phyloP scores from a whole-genome alignment of 192 early-diverging fungal species.

The Coemansia guatemalensis region DNA sequence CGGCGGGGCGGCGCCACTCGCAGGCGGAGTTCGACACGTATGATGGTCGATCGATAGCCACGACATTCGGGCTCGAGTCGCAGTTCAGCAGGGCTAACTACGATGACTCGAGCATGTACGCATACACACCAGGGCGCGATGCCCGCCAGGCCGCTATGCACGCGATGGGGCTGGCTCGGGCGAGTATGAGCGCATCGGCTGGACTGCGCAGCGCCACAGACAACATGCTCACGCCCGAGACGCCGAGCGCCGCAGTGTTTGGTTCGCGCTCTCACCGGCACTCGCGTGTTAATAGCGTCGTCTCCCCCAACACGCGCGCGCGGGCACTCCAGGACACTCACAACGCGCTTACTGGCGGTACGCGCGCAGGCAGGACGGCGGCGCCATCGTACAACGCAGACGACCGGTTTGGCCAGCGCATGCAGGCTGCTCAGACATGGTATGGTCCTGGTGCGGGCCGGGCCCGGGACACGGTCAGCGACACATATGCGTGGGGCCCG shows the following conservation, averaged over 20 bases:
- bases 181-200: neutral
- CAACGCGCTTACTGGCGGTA: constrained; percentile 37
- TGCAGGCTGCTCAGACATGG: constrained; percentile 20
- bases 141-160: constrained; percentile 20
- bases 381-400: neutral
- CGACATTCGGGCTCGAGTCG: constrained; percentile 31
- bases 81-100: constrained; percentile 31
- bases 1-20: constrained; percentile 27
- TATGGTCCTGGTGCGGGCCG: constrained; percentile 1
- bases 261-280: constrained; percentile 12
- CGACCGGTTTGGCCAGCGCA: constrained; percentile 10
- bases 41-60: constrained; percentile 31
- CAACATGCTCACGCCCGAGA: constrained; percentile 18
- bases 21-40: constrained; percentile 37
- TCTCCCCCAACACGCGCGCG: constrained; percentile 37
- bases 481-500: constrained; percentile 41
- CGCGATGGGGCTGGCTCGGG: constrained; percentile 16
- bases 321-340: constrained; percentile 37
- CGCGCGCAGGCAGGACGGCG: constrained; percentile 7
- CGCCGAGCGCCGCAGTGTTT: constrained; percentile 21
- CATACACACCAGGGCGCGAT: constrained; percentile 41
- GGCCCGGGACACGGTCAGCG: constrained; percentile 28
- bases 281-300: constrained; percentile 38
- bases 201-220: constrained; percentile 20
- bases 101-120: constrained; percentile 43